Percentiles rank a stretch among this genome's conserved stretches.
phyloP scores from a whole-genome alignment of 495 filamentous ascomycete species.

The Penicillium cinerascens region DNA sequence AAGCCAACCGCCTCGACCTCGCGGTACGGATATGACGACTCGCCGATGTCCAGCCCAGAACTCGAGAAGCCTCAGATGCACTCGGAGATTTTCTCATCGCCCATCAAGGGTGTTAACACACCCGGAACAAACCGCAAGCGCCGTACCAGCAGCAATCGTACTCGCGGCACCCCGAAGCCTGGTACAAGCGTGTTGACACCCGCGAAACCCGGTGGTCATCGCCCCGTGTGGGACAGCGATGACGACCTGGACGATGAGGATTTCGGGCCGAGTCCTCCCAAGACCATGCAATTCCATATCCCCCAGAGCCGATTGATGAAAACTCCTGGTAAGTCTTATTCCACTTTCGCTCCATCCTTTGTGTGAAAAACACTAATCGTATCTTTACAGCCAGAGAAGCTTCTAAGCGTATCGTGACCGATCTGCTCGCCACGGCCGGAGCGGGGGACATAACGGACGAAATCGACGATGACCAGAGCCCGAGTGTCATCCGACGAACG shows the following conservation, averaged over 20 bases:
- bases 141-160: slow-evolving; percentile 31
- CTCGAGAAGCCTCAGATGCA: slow-evolving; percentile 77
- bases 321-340: slow-evolving; percentile 67
- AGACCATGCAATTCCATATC: slow-evolving; percentile 95
- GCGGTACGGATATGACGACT: slow-evolving; percentile 41
- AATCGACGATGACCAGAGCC: slow-evolving; percentile 58
- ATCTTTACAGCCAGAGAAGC: slow-evolving; percentile 70
- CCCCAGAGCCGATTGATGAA: slow-evolving; percentile 83
- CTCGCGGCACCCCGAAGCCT: slow-evolving; percentile 53
- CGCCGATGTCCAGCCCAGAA: slow-evolving; percentile 72
- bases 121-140: slow-evolving; percentile 38
- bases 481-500: slow-evolving; percentile 68
- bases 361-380: not conserved
- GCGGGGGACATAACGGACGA: slow-evolving; percentile 46
- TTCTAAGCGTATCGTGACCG: slow-evolving; percentile 85
- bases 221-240: slow-evolving; percentile 61
- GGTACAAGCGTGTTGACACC: slow-evolving; percentile 80
- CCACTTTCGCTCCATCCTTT: no score
- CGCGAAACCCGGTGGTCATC: slow-evolving; percentile 26
- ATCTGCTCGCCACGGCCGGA: slow-evolving; percentile 78
- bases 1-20: slow-evolving; percentile 25
- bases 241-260: slow-evolving; percentile 55
- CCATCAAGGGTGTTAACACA: slow-evolving; percentile 39
- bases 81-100: slow-evolving; percentile 82
- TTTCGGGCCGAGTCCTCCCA: slow-evolving; percentile 78